Evolutionary conservation across 345 rosid genomes (phyloP), one percentile per base, ranked within the genome.

Genomic region (Eutrema heterophyllum): DNA sequence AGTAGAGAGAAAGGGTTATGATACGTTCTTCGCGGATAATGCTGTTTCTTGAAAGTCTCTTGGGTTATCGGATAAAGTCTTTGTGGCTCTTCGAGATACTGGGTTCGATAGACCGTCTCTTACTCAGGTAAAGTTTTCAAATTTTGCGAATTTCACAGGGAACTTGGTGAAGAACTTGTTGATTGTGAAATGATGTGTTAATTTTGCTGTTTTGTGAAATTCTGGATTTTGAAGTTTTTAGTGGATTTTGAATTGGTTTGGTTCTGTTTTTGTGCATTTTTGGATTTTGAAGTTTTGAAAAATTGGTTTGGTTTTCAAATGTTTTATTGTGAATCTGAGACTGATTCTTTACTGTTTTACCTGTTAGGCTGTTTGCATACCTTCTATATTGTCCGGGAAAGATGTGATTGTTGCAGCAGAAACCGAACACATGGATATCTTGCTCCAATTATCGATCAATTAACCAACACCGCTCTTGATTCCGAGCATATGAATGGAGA

Each of bases 371-470:
- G 82, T 90, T 14, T 78, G 87, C 33, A 72, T 87, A 40, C 29
- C 29, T 18, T 7, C 63, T 18, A 18, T 18, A 18, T 18, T 18
- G 21, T 18, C 21, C 21, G 2, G 4, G 29, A 27, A 27, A 27
- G 29, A 27, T 27, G 29, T 27, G 29, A 27, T 4, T 18, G 78
- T 89, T 64, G 98, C 98, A 5, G 97, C 98, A 7, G 98, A 94
- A 77, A 94, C 98, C 7, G 98, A 97, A 88, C 96, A 32, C 89
- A 89, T 73, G 70, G 96, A 46, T 91, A 91, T 84, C 80, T 91
- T 29, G 85, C 85, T 62, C 97, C 98, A 26, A 73, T 95, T 18
- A 83, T 95, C 30, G 80, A 92, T 68, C 85, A 82, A 70, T 77
- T 95, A 24, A 78, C 77, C 13, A 41, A 41, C 57, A 74, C 52